Evolutionary conservation across 2,329 filamentous ascomycete genomes (phyloP), one percentile per base, ranked within the genome.

Genomic region (Colletotrichum sp.): DNA sequence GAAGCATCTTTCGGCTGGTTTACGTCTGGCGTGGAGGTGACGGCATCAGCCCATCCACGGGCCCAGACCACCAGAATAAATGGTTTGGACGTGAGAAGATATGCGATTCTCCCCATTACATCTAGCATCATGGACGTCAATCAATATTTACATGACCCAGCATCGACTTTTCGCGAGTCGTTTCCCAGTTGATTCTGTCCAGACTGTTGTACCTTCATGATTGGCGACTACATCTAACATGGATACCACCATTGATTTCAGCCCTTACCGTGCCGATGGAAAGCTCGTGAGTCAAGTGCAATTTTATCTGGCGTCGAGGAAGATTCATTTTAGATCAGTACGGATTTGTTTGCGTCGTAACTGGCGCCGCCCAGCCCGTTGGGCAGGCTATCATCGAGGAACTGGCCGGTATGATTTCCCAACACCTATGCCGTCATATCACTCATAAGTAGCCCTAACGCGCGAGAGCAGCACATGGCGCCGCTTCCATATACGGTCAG

Each of bases 261-360:
- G 89, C 28, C 90, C 90, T 2, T 92, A 92, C 80, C 84, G 90
- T 73, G 72, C 86, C 6, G 90, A 92, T 82, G 90, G 90, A 52
- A 92, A 92, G 81, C 85, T 92, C 63, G 88, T 89, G 77, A 76
- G 87, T 84, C 9, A 28, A 10, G 32, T 36, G 64, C 60, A 72
- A 32, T 21, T 13, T 15, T 5, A n/a, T 24, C 18, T 34, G 55
- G 30, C 7, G 16, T 57, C 16, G 16, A 32, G 24, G 60, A 34
- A 43, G 76, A 48, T 63, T 72, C 24, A 70, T n/a, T 34, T 24
- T 30, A n/a, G 13, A 18, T 52, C 77, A 91, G 87, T 91, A 93
- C 82, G 92, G 92, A 59, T 93, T 93, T 78, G 89, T 93, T 24
- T 93, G 92, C 78, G 88, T 93, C 16, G 91, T 93, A 7, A 92